Evolutionary conservation across 805 yeast genomes (phyloP).

Genomic region (Metschnikowia lochheadii): DNA sequence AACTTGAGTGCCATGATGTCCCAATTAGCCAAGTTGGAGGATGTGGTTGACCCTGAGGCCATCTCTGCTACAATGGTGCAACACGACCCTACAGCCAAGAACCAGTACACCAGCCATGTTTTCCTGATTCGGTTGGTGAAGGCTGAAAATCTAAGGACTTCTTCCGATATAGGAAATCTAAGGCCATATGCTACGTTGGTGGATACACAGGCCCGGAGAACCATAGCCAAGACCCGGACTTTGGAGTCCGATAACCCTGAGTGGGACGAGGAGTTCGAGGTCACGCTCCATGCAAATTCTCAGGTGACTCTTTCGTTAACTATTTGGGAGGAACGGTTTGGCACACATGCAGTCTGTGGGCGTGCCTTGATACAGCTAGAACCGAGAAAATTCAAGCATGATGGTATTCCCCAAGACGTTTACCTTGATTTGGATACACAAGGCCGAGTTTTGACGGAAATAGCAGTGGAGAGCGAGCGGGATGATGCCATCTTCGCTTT

Average conservation of each 20-base stretch:
- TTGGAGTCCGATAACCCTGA: constrained; percentile 62
- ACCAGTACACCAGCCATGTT: constrained; percentile 43
- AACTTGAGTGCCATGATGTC: constrained; percentile 52
- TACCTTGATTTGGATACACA: constrained; percentile 59
- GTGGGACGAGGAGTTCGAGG: constrained; percentile 87
- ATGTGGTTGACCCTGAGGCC: constrained; percentile 53
- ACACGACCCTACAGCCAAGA: constrained; percentile 29
- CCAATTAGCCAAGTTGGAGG: constrained; percentile 51
- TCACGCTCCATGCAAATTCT: constrained; percentile 36
- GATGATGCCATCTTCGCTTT: constrained; percentile 77
- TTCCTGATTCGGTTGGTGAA: constrained; percentile 60
- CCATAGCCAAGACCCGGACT: constrained; percentile 67
- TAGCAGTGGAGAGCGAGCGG: constrained; percentile 75
- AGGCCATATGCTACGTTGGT: constrained; percentile 61
- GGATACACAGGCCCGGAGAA: constrained; percentile 50
- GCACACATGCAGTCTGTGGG: constrained; percentile 64
- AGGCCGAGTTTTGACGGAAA: constrained; percentile 62
- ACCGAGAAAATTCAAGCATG: constrained; percentile 58
- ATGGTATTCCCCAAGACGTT: constrained; percentile 62
- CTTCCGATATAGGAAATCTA: constrained; percentile 31
- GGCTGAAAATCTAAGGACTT: constrained; percentile 54
- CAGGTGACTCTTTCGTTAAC: constrained; percentile 51
- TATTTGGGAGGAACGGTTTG: constrained; percentile 63
- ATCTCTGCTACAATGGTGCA: constrained; percentile 41
- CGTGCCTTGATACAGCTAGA: constrained; percentile 57